phyloP scores from a whole-genome alignment of 1,284 basidiomycete species.

The Porphyrellus sp. region DNA sequence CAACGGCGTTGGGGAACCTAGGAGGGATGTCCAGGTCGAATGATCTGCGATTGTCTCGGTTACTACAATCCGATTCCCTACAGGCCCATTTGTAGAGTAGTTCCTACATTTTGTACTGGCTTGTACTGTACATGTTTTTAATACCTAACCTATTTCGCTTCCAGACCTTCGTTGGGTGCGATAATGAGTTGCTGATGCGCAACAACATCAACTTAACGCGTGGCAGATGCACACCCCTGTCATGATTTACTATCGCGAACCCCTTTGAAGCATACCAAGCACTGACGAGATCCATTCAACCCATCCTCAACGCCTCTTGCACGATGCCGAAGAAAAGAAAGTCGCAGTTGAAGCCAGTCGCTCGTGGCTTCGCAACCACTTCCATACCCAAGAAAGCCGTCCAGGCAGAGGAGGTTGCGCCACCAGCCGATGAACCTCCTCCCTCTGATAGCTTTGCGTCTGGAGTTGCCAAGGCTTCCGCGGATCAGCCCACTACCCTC shows the following conservation, averaged over 20 bases:
- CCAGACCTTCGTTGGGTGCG: neutral
- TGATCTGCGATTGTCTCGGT: slow-evolving; percentile 13
- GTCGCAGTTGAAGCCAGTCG: slow-evolving; percentile 73
- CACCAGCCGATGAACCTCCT: slow-evolving; percentile 13
- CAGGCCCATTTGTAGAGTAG: slow-evolving; percentile 33
- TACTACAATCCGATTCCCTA: slow-evolving; percentile 11
- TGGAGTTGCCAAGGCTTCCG: slow-evolving; percentile 4
- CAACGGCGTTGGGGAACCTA: slow-evolving; percentile 27
- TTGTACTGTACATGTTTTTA: slow-evolving; percentile 35
- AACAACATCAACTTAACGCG: neutral
- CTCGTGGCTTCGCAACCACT: slow-evolving; percentile 81
- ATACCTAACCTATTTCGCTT: slow-evolving; percentile 23
- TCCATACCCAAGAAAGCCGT: slow-evolving; percentile 81
- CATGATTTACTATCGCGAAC: neutral
- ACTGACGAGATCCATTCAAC: neutral
- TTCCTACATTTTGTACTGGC: slow-evolving; percentile 28
- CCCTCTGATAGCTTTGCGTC: slow-evolving; percentile 6
- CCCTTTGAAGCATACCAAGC: neutral
- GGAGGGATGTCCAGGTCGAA: slow-evolving; percentile 30
- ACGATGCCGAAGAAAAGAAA: slow-evolving; percentile 87
- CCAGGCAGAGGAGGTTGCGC: slow-evolving; percentile 28
- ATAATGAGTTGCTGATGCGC: neutral
- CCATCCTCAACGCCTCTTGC: neutral
- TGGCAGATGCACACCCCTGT: neutral
- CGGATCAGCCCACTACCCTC: slow-evolving; percentile 1